Base-by-base conservation (phyloP, 306 rosid species). In the Dalbergia cochinchinensis region DNA sequence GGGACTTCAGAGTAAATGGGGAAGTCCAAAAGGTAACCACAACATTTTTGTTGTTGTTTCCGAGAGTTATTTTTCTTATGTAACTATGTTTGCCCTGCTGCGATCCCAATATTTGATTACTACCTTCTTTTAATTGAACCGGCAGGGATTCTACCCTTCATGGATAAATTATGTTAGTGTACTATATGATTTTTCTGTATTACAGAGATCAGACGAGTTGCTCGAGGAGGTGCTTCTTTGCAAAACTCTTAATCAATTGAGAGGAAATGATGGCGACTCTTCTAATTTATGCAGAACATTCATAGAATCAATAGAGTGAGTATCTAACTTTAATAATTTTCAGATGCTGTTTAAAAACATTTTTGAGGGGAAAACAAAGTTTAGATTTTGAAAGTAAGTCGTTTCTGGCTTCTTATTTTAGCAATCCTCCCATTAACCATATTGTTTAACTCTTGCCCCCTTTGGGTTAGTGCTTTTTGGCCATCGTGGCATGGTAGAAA, bases 181-280 rank as follows among this genome's bases (percentile, higher is more conserved):
- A 35, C 69, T 54, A 64, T 74, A 19, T 51, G 44, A 37, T 42
- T 84, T 57, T 57, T 64, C 44, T 73, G 66, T 84, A 72, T 69
- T 68, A 64, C 91, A 93, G 99, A 90, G 73, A 87, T 90, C 99
- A 69, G 94, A 82, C 75, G 97, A 95, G 79, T 69, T 95, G 88
- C 91, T 93, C 11, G 98, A 93, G 83, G 98, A 95, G 90, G 97
- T 89, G 65, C 85, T 95, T 81, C 99, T 95, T 54, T 88, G 92
- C 85, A 86, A 89, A 87, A 90, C 98, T 85, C 96, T 95, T 16
- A 93, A 93, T 82, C 83, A 74, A 58, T 85, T 95, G 85, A 88
- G 94, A 85, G 85, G 88, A 65, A 60, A 78, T 2, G 81, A 53
- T 12, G 80, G 82, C 4, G 78, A 83, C 80, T 86, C 85, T 42